Percentiles rank a stretch among this genome's conserved stretches.
Evolutionary conservation across 208 protist genomes (phyloP).

Genomic region (Crithidia mellificae): DNA sequence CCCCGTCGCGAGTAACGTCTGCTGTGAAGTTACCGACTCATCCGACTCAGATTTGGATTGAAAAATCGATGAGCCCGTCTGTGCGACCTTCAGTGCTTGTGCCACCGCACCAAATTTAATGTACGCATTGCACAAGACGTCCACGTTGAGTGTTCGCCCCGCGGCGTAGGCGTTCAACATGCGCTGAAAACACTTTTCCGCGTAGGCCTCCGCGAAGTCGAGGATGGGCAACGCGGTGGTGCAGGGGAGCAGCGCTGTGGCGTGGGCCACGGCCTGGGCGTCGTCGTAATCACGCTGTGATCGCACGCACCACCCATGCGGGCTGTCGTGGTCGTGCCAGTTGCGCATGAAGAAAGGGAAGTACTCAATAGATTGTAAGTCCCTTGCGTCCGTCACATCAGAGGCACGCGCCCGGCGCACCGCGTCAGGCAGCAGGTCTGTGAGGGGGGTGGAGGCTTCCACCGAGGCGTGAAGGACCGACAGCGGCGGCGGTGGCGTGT

Average conservation of each 20-base stretch:
- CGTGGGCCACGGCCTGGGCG: conserved; percentile 53
- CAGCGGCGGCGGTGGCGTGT: conserved; percentile 4
- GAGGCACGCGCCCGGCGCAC: background rate
- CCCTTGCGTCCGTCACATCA: background rate
- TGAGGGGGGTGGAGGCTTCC: conserved; percentile 1
- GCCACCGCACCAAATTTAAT: conserved; percentile 75
- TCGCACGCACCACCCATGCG: conserved; percentile 51
- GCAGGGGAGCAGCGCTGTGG: conserved; percentile 36
- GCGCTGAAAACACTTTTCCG: conserved; percentile 64
- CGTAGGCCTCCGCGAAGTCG: conserved; percentile 56
- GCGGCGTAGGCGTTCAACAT: conserved; percentile 69
- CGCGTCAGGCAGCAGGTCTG: conserved; percentile 1
- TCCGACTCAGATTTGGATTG: background rate
- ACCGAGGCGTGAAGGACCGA: conserved; percentile 10
- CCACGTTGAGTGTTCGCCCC: conserved; percentile 78
- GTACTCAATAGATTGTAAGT: conserved; percentile 30
- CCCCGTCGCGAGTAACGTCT: conserved; percentile 62
- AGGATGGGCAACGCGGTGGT: conserved; percentile 35
- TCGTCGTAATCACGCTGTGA: conserved; percentile 65
- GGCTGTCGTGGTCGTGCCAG: conserved; percentile 58
- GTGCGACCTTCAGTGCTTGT: conserved; percentile 20
- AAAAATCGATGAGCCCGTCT: background rate
- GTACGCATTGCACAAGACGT: conserved; percentile 77
- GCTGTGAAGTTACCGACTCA: conserved; percentile 1
- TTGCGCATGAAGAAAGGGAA: conserved; percentile 66